These are phyloP conservation scores for Rubia tinctorum DNA, from an alignment of 305 asterid species.

Conservation along the genomic window DNA sequence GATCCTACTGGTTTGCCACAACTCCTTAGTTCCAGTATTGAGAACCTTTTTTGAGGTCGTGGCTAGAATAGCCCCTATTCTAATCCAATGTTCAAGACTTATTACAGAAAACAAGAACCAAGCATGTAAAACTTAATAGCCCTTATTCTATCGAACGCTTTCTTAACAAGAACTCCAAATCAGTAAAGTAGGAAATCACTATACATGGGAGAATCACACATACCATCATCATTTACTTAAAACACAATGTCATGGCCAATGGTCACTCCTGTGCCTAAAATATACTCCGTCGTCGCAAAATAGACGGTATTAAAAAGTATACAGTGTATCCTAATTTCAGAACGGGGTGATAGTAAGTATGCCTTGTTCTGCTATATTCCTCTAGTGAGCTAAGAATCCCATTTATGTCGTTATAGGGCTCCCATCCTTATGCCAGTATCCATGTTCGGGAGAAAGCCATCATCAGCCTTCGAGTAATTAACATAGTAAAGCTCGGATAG, in stretches of 20 bases:
- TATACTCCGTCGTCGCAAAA: not conserved
- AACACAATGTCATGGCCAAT: not conserved
- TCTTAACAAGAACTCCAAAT: not conserved
- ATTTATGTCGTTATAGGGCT: conserved; percentile 21
- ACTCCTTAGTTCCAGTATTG: no score
- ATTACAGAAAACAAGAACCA: no score
- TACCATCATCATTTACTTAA: conserved; percentile 4
- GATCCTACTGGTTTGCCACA: no score
- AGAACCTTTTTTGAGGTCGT: no score
- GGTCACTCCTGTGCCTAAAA: not conserved
- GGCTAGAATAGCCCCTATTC: no score
- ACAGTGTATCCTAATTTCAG: no score
- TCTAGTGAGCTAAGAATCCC: not conserved
- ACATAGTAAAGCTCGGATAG: conserved; percentile 64
- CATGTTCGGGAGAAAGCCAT: conserved; percentile 30
- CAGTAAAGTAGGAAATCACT: not conserved
- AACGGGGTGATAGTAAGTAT: not conserved
- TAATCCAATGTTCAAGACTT: no score
- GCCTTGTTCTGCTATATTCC: not conserved
- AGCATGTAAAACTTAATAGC: no score
- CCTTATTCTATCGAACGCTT: not conserved
- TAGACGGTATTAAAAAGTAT: not conserved
- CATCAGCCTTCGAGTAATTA: conserved; percentile 57
- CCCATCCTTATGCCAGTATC: conserved; percentile 71
- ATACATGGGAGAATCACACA: conserved; percentile 7